Evolutionary conservation across 2,329 filamentous ascomycete genomes (phyloP).

Genomic region (Clarireedia paspali): DNA sequence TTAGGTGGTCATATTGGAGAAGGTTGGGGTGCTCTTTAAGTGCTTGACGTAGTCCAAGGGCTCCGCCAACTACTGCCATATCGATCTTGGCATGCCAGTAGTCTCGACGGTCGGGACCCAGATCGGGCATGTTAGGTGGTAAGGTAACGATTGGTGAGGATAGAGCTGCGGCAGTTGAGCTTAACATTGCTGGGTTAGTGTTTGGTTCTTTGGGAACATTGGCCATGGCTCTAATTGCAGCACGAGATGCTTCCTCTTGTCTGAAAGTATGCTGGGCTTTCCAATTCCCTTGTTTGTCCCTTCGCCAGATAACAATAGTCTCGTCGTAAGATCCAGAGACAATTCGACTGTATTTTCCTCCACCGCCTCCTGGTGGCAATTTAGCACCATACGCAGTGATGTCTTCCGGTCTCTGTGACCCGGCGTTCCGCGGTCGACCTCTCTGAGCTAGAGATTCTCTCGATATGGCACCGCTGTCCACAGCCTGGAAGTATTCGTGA

Average conservation of each 20-base stretch:
- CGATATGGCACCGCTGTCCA: slow-evolving; percentile 42
- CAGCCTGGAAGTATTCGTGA: slow-evolving; percentile 57
- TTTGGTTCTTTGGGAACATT: neutral
- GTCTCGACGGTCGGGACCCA: slow-evolving; percentile 29
- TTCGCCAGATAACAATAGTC: slow-evolving; percentile 90
- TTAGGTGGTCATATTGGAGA: slow-evolving; percentile 14
- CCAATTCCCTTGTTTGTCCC: slow-evolving; percentile 80
- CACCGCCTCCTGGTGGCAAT: slow-evolving; percentile 83
- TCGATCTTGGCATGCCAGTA: slow-evolving; percentile 47
- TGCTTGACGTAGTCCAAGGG: slow-evolving; percentile 31
- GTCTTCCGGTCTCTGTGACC: slow-evolving; percentile 66
- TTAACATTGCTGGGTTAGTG: neutral
- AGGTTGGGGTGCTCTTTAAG: slow-evolving; percentile 22
- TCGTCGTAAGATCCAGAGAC: slow-evolving; percentile 96
- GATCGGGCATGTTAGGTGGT: neutral
- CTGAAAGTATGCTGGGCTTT: slow-evolving; percentile 65
- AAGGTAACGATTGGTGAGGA: neutral
- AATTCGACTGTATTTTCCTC: slow-evolving; percentile 85
- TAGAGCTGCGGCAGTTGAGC: neutral
- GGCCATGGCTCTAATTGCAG: slow-evolving; percentile 30
- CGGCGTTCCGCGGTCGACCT: slow-evolving; percentile 41
- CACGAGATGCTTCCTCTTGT: slow-evolving; percentile 61
- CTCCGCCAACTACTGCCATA: slow-evolving; percentile 42
- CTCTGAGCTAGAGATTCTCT: slow-evolving; percentile 25
- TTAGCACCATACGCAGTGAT: slow-evolving; percentile 77